Conservation (phyloP, 2,329 filamentous ascomycete species). For the Fusarium sarcochroum region DNA sequence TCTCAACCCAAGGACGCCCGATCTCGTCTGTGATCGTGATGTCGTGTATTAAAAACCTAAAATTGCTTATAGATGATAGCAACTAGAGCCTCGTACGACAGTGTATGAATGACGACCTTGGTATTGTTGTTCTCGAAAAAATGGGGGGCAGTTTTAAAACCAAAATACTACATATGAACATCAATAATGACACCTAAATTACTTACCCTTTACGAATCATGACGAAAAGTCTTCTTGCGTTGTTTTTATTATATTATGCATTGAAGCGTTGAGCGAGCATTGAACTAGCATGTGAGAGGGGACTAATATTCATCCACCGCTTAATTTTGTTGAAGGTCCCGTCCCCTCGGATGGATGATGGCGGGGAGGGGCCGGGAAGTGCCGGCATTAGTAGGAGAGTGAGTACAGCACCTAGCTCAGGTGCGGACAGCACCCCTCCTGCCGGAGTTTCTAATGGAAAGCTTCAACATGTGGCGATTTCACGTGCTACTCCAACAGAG, state of each 20-base stretch:
- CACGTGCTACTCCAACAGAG: constrained; percentile 48
- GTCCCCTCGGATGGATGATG: too few relatives aligned
- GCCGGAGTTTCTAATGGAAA: constrained; percentile 27
- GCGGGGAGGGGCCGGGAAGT: constrained; percentile 31
- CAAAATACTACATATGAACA: background rate
- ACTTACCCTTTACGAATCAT: background rate
- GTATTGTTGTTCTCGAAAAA: background rate
- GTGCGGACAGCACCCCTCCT: constrained; percentile 29
- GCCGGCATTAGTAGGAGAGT: constrained; percentile 18
- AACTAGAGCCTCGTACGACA: background rate
- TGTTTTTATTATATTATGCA: background rate
- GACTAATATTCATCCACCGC: background rate
- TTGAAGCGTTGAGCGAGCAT: background rate
- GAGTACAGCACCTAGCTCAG: background rate
- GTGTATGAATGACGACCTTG: background rate
- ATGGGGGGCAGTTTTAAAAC: background rate
- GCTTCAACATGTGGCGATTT: constrained; percentile 50
- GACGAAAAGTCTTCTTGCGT: background rate
- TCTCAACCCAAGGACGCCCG: background rate
- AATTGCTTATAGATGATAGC: constrained; percentile 20
- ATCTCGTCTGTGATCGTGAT: constrained; percentile 10
- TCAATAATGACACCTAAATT: constrained; percentile 2
- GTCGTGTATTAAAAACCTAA: constrained; percentile 26
- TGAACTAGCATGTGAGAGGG: constrained; percentile 16
- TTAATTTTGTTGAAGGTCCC: constrained; percentile 8